A percentile compares a stretch with the other conserved stretches of the same genome.
Evolutionary conservation across 345 rosid species (phyloP).

Genomic region (Salix exigua): DNA sequence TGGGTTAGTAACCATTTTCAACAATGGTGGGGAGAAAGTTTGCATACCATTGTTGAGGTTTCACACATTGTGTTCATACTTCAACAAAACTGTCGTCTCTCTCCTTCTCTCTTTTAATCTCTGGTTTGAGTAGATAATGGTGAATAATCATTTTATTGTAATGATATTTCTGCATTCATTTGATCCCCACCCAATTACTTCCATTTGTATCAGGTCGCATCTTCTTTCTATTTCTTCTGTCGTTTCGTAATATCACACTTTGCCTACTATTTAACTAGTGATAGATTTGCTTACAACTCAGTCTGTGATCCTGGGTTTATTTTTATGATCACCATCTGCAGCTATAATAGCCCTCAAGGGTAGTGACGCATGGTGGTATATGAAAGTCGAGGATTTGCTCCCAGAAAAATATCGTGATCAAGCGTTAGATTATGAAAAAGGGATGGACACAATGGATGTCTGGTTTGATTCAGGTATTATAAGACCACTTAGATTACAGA

Average conservation of each 20-base stretch:
- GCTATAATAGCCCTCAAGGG: slow-evolving; percentile 75
- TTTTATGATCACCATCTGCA: slow-evolving; percentile 32
- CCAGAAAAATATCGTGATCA: slow-evolving; percentile 67
- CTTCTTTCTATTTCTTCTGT: slow-evolving; percentile 3
- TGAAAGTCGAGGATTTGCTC: slow-evolving; percentile 78
- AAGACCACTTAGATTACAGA: neutral
- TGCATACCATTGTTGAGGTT: no score
- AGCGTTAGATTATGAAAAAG: slow-evolving; percentile 79
- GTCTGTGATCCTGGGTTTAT: neutral
- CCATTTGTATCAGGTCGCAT: neutral
- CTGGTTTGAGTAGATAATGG: neutral
- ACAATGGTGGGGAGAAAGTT: no score
- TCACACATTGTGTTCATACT: no score
- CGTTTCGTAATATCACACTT: neutral
- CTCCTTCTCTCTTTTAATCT: neutral
- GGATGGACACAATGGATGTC: slow-evolving; percentile 98
- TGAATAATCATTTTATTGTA: neutral
- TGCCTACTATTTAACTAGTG: neutral
- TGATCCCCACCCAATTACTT: neutral
- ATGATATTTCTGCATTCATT: neutral
- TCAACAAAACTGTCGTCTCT: slow-evolving; percentile 1
- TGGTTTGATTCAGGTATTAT: slow-evolving; percentile 90
- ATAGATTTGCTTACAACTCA: neutral
- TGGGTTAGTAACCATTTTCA: no score
- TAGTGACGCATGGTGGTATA: slow-evolving; percentile 97